Conservation (phyloP, 495 filamentous ascomycete species). For the Friedmanniomyces simplex region DNA sequence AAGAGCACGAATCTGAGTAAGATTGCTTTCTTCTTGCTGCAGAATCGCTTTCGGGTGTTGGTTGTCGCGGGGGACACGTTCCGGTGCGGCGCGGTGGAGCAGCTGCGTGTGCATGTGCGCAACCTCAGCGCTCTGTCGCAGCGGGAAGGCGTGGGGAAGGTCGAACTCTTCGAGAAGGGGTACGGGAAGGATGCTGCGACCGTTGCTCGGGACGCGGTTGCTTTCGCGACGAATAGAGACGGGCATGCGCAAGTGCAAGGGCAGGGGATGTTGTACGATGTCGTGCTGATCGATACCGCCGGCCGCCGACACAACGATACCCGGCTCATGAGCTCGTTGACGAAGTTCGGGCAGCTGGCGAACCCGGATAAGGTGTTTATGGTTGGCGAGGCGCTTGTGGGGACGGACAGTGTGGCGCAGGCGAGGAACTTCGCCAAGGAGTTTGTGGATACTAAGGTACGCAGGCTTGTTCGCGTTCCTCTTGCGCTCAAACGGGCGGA, state of each 20-base stretch:
- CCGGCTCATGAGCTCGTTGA: slow-evolving; percentile 83
- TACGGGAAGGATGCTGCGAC: slow-evolving; percentile 96
- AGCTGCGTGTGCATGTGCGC: slow-evolving; percentile 84
- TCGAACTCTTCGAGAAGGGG: slow-evolving; percentile 90
- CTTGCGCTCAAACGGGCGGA: no score
- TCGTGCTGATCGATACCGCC: slow-evolving; percentile 94
- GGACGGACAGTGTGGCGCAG: slow-evolving; percentile 87
- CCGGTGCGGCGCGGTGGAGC: slow-evolving; percentile 93
- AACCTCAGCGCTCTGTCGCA: slow-evolving; percentile 77
- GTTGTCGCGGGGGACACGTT: slow-evolving; percentile 96
- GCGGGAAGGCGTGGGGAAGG: slow-evolving; percentile 71
- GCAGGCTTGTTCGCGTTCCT: no score
- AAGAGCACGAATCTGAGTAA: slow-evolving; percentile 96
- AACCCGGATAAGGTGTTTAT: slow-evolving; percentile 96
- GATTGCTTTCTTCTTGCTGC: slow-evolving; percentile 91
- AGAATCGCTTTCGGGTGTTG: slow-evolving; percentile 92
- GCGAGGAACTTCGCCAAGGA: slow-evolving; percentile 89
- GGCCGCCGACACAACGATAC: slow-evolving; percentile 92
- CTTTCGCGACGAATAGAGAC: slow-evolving; percentile 45
- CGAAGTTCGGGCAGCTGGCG: slow-evolving; percentile 95
- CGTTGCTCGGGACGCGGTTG: slow-evolving; percentile 86
- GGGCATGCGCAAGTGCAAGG: slow-evolving; percentile 37
- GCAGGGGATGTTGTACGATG: slow-evolving; percentile 49
- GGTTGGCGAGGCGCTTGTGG: slow-evolving; percentile 96
- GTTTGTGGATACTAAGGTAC: slow-evolving; percentile 45